phyloP scores from a whole-genome alignment of 2,329 filamentous ascomycete species.

The Bisporella sp. region DNA sequence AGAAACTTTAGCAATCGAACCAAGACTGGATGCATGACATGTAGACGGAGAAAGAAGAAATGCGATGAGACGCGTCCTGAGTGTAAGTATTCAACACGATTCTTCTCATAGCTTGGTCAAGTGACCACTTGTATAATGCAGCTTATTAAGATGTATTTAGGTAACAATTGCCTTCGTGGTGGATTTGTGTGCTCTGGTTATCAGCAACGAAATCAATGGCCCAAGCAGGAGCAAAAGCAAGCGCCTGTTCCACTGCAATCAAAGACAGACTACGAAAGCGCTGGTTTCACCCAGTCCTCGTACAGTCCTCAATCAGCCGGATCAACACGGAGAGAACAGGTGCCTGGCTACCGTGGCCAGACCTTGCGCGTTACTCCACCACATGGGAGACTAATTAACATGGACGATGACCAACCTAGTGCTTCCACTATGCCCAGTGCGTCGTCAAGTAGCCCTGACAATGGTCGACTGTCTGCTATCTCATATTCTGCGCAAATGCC shows the following conservation, averaged over 20 bases:
- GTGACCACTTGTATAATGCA: not conserved
- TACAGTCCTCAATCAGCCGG: conserved; percentile 38
- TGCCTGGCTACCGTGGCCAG: conserved; percentile 55
- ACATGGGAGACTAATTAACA: conserved; percentile 43
- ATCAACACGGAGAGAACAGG: conserved; percentile 42
- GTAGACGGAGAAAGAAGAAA: conserved; percentile 90
- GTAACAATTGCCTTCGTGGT: conserved; percentile 83
- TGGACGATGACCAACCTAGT: conserved; percentile 53
- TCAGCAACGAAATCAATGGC: conserved; percentile 69
- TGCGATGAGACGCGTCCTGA: conserved; percentile 91
- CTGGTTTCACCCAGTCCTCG: conserved; percentile 51
- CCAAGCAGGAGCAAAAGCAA: conserved; percentile 66
- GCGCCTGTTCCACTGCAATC: conserved; percentile 71
- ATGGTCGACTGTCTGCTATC: conserved; percentile 46
- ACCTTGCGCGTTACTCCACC: conserved; percentile 56
- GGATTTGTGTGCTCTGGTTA: conserved; percentile 92
- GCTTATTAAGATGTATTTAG: conserved; percentile 34
- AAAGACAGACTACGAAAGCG: conserved; percentile 55
- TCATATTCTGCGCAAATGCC: conserved; percentile 43
- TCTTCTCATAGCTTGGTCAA: not conserved
- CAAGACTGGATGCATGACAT: conserved; percentile 93
- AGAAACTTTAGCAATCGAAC: conserved; percentile 89
- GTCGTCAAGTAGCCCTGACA: conserved; percentile 51
- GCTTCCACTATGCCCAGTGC: conserved; percentile 53
- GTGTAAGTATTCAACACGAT: conserved; percentile 52